phyloP scores from a whole-genome alignment of 495 filamentous ascomycete species.

The Neurospora cerealis region DNA sequence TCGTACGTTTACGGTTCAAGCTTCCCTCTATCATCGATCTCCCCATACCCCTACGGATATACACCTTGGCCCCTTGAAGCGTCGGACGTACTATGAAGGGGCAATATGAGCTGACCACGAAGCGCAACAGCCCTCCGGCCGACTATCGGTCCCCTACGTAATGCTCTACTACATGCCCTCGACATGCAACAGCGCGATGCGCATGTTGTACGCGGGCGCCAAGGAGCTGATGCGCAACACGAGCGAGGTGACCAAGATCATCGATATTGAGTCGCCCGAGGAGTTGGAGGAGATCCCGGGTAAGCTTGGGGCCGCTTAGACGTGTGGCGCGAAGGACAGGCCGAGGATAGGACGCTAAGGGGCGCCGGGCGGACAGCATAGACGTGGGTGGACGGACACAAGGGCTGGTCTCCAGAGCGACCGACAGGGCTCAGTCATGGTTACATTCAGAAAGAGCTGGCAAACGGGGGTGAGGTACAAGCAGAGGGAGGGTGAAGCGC shows the following conservation, averaged over 20 bases:
- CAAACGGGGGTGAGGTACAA: neutral
- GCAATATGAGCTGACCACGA: neutral
- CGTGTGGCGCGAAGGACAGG: neutral
- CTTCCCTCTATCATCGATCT: neutral
- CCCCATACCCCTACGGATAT: neutral
- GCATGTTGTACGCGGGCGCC: conserved; percentile 92
- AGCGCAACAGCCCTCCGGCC: conserved; percentile 32
- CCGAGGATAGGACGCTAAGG: neutral
- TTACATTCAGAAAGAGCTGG: neutral
- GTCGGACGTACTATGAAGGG: neutral
- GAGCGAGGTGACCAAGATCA: conserved; percentile 69
- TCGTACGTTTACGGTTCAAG: conserved; percentile 41
- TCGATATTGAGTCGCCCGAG: conserved; percentile 68
- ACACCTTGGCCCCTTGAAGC: neutral
- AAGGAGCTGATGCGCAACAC: conserved; percentile 92
- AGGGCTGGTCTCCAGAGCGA: neutral
- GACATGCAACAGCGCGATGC: conserved; percentile 71
- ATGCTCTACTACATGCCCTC: conserved; percentile 86
- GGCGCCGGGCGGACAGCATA: neutral
- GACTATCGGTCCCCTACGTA: conserved; percentile 62
- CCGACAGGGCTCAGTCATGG: neutral
- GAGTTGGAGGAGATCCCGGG: conserved; percentile 66
- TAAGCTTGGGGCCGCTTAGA: conserved; percentile 45
- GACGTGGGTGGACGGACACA: neutral
- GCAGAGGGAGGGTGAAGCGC: no score